A percentile compares a stretch with the other conserved stretches of the same genome.
These are phyloP conservation scores for Coemansia sp. DNA, from an alignment of 192 early-diverging fungal genomes.

Conservation along the genomic window DNA sequence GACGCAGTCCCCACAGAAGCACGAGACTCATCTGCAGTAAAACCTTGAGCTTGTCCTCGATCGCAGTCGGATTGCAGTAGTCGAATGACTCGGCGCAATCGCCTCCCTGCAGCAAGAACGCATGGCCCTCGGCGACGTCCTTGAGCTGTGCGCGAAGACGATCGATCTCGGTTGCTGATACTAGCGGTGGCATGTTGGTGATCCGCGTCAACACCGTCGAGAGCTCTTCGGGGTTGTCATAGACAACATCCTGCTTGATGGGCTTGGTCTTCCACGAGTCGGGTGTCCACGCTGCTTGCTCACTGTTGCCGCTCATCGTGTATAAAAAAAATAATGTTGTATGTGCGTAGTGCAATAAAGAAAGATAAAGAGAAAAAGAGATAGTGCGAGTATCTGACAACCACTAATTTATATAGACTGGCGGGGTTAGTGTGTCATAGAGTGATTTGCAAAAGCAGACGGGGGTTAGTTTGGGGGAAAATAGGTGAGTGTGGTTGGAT, in stretches of 20 bases:
- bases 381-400: neutral
- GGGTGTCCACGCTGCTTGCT: slow-evolving; percentile 61
- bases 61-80: slow-evolving; percentile 90
- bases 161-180: slow-evolving; percentile 85
- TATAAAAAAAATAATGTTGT: slow-evolving; percentile 1
- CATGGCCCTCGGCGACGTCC: slow-evolving; percentile 88
- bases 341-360: neutral
- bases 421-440: slow-evolving; percentile 16
- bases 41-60: slow-evolving; percentile 96
- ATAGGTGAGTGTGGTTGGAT: neutral
- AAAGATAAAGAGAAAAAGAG: neutral
- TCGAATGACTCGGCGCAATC: slow-evolving; percentile 99
- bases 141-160: slow-evolving; percentile 79
- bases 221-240: slow-evolving; percentile 75
- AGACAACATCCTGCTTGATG: slow-evolving; percentile 87
- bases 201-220: slow-evolving; percentile 76
- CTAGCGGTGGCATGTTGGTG: slow-evolving; percentile 83
- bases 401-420: neutral
- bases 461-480: neutral
- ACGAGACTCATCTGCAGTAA: slow-evolving; percentile 98
- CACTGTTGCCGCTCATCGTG: slow-evolving; percentile 11
- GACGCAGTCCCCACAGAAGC: slow-evolving; percentile 90
- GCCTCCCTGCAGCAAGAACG: slow-evolving; percentile 96
- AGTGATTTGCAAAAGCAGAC: slow-evolving; percentile 6
- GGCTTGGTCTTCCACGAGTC: slow-evolving; percentile 75